Percentiles rank a stretch among this genome's conserved stretches.
Conservation (phyloP, 164 flowering plant genomes). For the Chloranthus sessilifolius region DNA sequence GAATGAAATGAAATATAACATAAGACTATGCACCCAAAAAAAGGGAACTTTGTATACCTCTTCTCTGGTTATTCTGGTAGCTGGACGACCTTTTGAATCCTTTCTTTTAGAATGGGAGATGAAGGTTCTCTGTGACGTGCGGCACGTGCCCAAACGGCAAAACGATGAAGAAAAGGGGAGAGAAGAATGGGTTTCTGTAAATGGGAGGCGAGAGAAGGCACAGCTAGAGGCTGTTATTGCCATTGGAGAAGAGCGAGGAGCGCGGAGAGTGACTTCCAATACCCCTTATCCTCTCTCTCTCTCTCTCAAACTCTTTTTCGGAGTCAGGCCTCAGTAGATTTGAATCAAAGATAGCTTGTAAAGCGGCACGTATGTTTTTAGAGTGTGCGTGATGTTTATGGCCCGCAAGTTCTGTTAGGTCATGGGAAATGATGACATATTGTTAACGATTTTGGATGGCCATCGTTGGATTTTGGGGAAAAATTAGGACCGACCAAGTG, state of each 20-base stretch:
- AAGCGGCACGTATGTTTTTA: too few species aligned
- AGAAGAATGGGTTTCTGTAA: constrained; percentile 4
- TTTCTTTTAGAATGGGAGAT: constrained; percentile 2
- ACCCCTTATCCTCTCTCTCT: not conserved
- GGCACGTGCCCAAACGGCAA: constrained; percentile 7
- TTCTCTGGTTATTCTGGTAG: constrained; percentile 6
- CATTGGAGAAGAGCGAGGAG: constrained; percentile 5
- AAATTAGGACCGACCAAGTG: too few species aligned
- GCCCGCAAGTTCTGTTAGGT: too few species aligned
- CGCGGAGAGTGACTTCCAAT: not conserved
- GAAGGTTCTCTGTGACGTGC: constrained; percentile 4
- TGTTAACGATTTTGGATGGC: too few species aligned
- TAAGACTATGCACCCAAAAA: not conserved
- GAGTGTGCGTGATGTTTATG: too few species aligned
- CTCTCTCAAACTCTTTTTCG: too few species aligned
- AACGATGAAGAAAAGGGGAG: not conserved
- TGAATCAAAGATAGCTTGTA: too few species aligned
- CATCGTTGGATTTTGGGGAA: too few species aligned
- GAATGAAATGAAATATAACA: not conserved
- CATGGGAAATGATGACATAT: too few species aligned
- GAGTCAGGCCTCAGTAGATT: too few species aligned
- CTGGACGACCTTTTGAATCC: constrained; percentile 3
- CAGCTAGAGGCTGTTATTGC: constrained; percentile 13
- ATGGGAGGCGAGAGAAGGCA: constrained; percentile 11
- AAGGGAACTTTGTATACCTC: constrained; percentile 12